phyloP scores from a whole-genome alignment of 1,284 basidiomycete genomes.

The Ganoderma multipileum region DNA sequence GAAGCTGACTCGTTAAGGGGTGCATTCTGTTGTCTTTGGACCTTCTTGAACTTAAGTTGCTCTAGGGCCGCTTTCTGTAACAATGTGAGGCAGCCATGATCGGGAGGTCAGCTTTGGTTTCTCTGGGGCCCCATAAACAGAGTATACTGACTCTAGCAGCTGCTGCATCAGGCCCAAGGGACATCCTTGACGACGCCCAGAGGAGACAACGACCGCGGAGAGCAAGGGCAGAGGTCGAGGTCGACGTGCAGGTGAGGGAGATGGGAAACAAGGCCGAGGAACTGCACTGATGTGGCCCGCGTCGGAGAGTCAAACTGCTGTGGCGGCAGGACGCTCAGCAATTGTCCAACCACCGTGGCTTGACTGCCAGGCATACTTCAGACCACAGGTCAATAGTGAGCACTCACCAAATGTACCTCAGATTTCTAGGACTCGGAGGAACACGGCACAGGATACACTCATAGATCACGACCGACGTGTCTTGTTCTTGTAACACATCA shows the following conservation, averaged over 20 bases:
- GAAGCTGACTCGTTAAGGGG: conserved; percentile 42
- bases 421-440: not conserved
- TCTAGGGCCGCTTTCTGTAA: conserved; percentile 64
- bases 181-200: conserved; percentile 40
- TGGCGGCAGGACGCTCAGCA: conserved; percentile 49
- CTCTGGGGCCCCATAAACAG: conserved; percentile 26
- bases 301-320: conserved; percentile 68
- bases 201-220: not conserved
- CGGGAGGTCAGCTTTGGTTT: conserved; percentile 36
- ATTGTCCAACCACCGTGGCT: conserved; percentile 13
- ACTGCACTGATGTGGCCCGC: conserved; percentile 38
- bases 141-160: conserved; percentile 49
- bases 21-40: conserved; percentile 46
- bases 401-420: too few relatives aligned
- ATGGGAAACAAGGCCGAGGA: conserved; percentile 35
- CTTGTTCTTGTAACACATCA: not conserved
- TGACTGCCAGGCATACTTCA: conserved; percentile 2
- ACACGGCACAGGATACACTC: too few relatives aligned
- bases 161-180: conserved; percentile 46
- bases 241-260: conserved; percentile 24
- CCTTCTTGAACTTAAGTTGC: conserved; percentile 65
- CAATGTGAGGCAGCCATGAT: conserved; percentile 23
- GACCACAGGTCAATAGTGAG: not conserved
- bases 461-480: not conserved
- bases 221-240: conserved; percentile 24